Conservation (phyloP, 2,329 filamentous ascomycete species). For the Trichothecium sympodiale region DNA sequence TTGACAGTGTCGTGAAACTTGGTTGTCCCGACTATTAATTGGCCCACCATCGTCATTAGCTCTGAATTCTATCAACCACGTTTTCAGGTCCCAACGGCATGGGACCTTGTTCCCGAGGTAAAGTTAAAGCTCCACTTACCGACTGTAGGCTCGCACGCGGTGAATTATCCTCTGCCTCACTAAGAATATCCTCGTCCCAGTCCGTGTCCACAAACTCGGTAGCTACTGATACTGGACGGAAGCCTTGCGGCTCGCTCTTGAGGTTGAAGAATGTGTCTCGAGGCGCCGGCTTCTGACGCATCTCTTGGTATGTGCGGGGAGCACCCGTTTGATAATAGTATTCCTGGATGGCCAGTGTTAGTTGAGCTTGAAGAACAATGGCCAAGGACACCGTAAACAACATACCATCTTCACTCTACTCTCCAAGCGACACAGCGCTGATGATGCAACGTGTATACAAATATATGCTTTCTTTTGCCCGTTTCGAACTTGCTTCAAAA, state of each 20-base stretch:
- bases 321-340: slow-evolving; percentile 24
- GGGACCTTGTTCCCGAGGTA: neutral
- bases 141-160: slow-evolving; percentile 60
- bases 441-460: neutral
- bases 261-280: slow-evolving; percentile 52
- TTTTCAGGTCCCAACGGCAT: neutral
- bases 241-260: slow-evolving; percentile 33
- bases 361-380: neutral
- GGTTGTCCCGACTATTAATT: slow-evolving; percentile 51
- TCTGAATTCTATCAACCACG: neutral
- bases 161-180: slow-evolving; percentile 53
- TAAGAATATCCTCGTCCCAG: slow-evolving; percentile 53
- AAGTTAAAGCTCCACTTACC: slow-evolving; percentile 36
- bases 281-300: slow-evolving; percentile 37
- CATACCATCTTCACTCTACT: slow-evolving; percentile 22
- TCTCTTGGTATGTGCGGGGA: slow-evolving; percentile 32
- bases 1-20: slow-evolving; percentile 79
- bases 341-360: slow-evolving; percentile 17
- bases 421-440: too few relatives aligned
- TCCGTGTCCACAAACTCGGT: slow-evolving; percentile 75
- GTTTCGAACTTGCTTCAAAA: too few relatives aligned
- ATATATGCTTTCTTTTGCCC: neutral
- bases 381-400: neutral
- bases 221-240: slow-evolving; percentile 56
- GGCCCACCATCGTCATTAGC: neutral